A percentile compares a stretch with the other conserved stretches of the same genome.
phyloP scores from a whole-genome alignment of 352 stramenopile species.

The Phytophthora ohioensis region DNA sequence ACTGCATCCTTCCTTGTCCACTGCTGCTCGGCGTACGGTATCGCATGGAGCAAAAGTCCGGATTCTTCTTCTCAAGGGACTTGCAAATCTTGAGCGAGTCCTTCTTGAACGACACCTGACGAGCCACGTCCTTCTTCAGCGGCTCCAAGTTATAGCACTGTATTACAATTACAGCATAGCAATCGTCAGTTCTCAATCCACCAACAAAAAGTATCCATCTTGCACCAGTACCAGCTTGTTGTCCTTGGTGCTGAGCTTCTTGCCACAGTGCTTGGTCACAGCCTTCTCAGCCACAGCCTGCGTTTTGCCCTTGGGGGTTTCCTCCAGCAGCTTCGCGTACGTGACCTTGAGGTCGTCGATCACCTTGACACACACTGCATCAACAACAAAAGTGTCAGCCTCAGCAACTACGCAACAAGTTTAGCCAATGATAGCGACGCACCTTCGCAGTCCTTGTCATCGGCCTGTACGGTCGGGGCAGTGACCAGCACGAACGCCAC shows the following conservation, averaged over 20 bases:
- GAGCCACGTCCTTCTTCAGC: constrained; percentile 94
- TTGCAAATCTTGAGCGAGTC: constrained; percentile 95
- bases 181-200: no score
- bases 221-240: constrained; percentile 85
- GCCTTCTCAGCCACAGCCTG: constrained; percentile 83
- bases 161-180: constrained; percentile 21
- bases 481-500: constrained; percentile 63
- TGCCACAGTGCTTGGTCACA: constrained; percentile 87
- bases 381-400: constrained; percentile 6
- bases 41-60: constrained; percentile 94
- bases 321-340: constrained; percentile 68
- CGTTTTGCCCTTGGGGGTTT: constrained; percentile 83
- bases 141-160: constrained; percentile 96
- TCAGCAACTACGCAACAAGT: neutral
- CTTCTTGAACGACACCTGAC: constrained; percentile 93
- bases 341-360: constrained; percentile 86
- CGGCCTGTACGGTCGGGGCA: constrained; percentile 42
- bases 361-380: constrained; percentile 92
- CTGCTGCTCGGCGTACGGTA: constrained; percentile 81
- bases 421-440: constrained; percentile 5
- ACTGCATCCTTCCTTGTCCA: neutral
- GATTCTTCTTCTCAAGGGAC: constrained; percentile 94
- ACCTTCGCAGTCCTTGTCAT: constrained; percentile 93
- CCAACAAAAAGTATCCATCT: neutral
- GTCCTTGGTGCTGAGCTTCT: constrained; percentile 89